Base-by-base conservation (phyloP, 1,139 yeast genomes). In the Hyphopichia pseudoburtonii region DNA sequence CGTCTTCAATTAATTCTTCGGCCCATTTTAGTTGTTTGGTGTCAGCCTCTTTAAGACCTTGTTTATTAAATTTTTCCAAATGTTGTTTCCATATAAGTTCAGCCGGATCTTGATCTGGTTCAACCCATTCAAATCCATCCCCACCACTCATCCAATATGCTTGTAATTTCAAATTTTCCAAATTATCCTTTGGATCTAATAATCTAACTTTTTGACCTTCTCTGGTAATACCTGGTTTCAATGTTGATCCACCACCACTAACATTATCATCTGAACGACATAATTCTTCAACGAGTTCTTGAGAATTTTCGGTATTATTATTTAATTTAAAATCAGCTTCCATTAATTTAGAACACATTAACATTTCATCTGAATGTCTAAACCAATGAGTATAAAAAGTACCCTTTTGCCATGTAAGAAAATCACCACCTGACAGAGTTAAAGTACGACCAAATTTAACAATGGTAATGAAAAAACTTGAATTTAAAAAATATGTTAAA, bases 91-190 rank as follows among this genome's bases (percentile, higher is more conserved):
- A 82, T 23, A 74, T 50, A 17, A 80, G 50, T 25, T 80, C 86
- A 0, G 87, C 88, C 0, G 90, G 90, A 52, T 84, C 92, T 52
- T 80, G 82, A 53, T 85, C 92, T 1, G 90, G 90, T 50, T 84
- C 92, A 5, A 74, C 80, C 86, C 90, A 86, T 44, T 78, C 83
- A 51, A 82, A 84, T 11, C 85, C 84, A 43, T 82, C 88, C 12
- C 89, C 89, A 10, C 83, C 84, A 39, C 77, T 66, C 54, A 82
- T 76, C 92, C 94, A 85, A 57, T 84, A 85, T 36, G 87, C 89
- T 51, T 83, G 80, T 50, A 81, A 57, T 62, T 74, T 70, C 34
- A 79, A 57, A 41, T 82, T 86, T 39, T 77, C 74, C 40, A 70
- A 52, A 44, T 70, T 70, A 44, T 70, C 76, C 41, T 62, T 70